Base-by-base conservation (phyloP, 306 rosid genomes). In the Quercus agrifolia region DNA sequence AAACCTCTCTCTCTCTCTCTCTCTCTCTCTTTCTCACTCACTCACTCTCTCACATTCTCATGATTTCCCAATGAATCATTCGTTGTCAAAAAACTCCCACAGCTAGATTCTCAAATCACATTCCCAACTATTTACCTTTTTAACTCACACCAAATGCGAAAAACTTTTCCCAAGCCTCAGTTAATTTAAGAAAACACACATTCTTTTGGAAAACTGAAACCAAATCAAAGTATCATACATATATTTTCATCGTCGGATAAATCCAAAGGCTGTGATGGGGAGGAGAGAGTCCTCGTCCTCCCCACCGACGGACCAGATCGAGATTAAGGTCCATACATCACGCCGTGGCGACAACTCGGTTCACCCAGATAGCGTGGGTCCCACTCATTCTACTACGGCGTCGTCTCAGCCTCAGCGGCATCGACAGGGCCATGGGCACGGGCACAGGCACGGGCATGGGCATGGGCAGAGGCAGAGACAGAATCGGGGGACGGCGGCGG, bases 311-410 rank as follows among this genome's bases (percentile, higher is more conserved):
- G 73, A 51, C 69, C 70, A 3, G 20, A 56, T 92, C 10, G 90
- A 85, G 88, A 83, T 90, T 27, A 83, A 80, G 73, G 85, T 92
- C 46, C 82, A 83, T 77, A 73, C 54, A 49, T 49, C 92, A 2
- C 86, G 78, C 75, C 81, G 75, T 15, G 83, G 75, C 2, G 73
- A 77, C 78, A 18, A 57, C 81, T 7, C 70, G 19, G 82, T 81
- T 56, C 88, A 63, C 12, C 85, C 77, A 8, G 46, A 41, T 8
- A 41, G 11, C 0, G 88, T 52, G 41, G 84, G 72, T 1, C 75
- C 70, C 19, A 30, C 83, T 38, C 79, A 79, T 71, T 8, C 11
- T 41, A 7, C 46, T 41, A 8, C 46, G 46, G 46, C 46, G 3
- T 41, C 46, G 46, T 41, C 46, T 41, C 46, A 8, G 46, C 46